Evolutionary conservation across 345 rosid species (phyloP).

Genomic region (Laguncularia racemosa): DNA sequence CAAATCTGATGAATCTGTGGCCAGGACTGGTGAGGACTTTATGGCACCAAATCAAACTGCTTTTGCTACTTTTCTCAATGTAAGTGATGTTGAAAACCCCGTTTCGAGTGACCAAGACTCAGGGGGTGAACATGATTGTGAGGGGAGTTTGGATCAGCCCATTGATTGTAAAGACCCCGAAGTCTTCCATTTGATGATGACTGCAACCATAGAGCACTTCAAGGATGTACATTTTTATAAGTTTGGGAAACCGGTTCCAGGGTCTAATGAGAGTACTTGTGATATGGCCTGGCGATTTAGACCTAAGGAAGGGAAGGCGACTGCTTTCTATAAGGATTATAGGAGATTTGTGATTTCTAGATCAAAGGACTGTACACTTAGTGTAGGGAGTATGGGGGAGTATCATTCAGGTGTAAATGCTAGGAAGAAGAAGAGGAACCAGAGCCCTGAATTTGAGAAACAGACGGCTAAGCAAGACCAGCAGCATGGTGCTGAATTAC

Average conservation of each 20-base stretch:
- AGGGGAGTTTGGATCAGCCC: conserved; percentile 30
- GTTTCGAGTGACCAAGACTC: neutral
- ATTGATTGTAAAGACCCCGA: conserved; percentile 80
- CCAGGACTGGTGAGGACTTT: conserved; percentile 87
- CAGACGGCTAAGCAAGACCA: conserved; percentile 20
- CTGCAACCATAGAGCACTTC: conserved; percentile 61
- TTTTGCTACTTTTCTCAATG: conserved; percentile 48
- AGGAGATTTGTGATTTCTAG: conserved; percentile 60
- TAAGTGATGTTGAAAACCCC: conserved; percentile 45
- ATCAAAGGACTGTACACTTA: conserved; percentile 56
- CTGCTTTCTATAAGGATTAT: conserved; percentile 86
- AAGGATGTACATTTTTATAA: conserved; percentile 85
- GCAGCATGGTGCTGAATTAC: conserved; percentile 18
- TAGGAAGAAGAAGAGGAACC: conserved; percentile 80
- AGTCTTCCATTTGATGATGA: conserved; percentile 85
- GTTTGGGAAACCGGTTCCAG: conserved; percentile 72
- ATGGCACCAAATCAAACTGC: conserved; percentile 67
- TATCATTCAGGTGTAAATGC: conserved; percentile 91
- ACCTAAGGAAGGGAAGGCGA: conserved; percentile 86
- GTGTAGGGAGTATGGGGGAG: conserved; percentile 59
- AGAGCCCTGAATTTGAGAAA: conserved; percentile 64
- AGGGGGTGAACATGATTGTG: conserved; percentile 27
- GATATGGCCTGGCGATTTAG: conserved; percentile 95
- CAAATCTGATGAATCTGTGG: conserved; percentile 62
- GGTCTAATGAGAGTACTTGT: conserved; percentile 45